A percentile compares a stretch with the other conserved stretches of the same genome.
phyloP scores from a whole-genome alignment of 768 basidiomycete species.

The Phylloporus sp. region DNA sequence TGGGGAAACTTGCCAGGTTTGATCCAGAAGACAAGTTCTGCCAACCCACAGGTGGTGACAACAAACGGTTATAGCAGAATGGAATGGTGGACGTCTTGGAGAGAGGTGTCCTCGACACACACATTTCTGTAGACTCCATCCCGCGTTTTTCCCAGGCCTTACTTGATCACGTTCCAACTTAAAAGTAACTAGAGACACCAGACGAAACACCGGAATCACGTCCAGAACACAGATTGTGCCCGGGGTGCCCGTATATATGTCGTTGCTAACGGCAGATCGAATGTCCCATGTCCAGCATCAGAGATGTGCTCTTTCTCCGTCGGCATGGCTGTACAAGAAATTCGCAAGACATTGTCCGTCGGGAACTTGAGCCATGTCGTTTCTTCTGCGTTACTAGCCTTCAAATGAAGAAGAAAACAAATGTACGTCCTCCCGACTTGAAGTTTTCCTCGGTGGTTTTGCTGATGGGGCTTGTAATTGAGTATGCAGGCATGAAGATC shows the following conservation, averaged over 20 bases:
- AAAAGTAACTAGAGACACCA: too few relatives aligned
- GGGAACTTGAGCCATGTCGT: slow-evolving; percentile 23
- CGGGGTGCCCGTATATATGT: slow-evolving; percentile 14
- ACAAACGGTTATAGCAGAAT: too few relatives aligned
- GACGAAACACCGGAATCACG: too few relatives aligned
- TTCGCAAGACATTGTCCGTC: slow-evolving; percentile 21
- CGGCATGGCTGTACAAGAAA: slow-evolving; percentile 7
- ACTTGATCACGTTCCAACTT: too few relatives aligned
- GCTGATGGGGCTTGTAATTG: slow-evolving; percentile 12
- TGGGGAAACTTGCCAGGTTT: too few relatives aligned
- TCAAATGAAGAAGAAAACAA: slow-evolving; percentile 21
- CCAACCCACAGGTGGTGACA: too few relatives aligned
- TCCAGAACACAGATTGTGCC: slow-evolving; percentile 1
- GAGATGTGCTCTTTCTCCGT: not conserved
- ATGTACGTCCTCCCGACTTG: slow-evolving; percentile 17
- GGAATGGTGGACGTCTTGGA: too few relatives aligned
- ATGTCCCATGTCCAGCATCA: not conserved
- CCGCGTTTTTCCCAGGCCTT: too few relatives aligned
- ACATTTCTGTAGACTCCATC: too few relatives aligned
- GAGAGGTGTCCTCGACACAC: too few relatives aligned
- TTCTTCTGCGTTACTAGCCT: not conserved
- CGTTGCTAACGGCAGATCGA: slow-evolving; percentile 10
- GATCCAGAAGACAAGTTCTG: too few relatives aligned
- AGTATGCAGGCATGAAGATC: slow-evolving; percentile 23
- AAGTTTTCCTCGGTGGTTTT: slow-evolving; percentile 5